Conservation (phyloP, 768 basidiomycete genomes). For the Tulasnella sp. region DNA sequence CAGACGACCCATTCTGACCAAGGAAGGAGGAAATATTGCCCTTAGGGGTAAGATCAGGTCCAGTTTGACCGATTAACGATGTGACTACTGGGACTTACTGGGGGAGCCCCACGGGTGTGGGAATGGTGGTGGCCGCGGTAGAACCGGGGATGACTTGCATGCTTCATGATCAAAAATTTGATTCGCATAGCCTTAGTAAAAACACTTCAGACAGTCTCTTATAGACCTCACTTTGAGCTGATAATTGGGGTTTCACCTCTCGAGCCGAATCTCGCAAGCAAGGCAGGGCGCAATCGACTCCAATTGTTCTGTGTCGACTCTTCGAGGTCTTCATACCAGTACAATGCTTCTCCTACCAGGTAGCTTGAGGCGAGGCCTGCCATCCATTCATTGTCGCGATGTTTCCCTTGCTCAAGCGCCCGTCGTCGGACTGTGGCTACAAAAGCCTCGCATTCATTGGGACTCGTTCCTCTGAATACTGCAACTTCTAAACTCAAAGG, state of each 20-base stretch:
- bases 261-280: neutral
- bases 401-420: neutral
- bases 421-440: neutral
- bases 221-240: neutral
- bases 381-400: neutral
- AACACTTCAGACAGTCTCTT: neutral
- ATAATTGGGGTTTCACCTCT: neutral
- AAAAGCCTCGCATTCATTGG: neutral
- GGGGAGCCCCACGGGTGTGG: neutral
- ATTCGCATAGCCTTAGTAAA: neutral
- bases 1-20: too few species aligned
- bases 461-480: neutral
- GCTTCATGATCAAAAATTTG: neutral
- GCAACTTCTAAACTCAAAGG: neutral
- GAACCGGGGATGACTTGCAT: neutral
- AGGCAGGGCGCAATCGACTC: neutral
- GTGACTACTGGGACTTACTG: neutral
- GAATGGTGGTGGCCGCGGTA: neutral
- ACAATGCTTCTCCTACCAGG: neutral
- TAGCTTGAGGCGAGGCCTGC: neutral
- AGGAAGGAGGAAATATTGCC: too few species aligned
- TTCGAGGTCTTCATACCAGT: slow-evolving; percentile 10
- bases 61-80: too few species aligned
- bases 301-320: neutral
- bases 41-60: too few species aligned